Evolutionary conservation across 179 eudicot genomes (phyloP).

Genomic region (Drosera spatulata): DNA sequence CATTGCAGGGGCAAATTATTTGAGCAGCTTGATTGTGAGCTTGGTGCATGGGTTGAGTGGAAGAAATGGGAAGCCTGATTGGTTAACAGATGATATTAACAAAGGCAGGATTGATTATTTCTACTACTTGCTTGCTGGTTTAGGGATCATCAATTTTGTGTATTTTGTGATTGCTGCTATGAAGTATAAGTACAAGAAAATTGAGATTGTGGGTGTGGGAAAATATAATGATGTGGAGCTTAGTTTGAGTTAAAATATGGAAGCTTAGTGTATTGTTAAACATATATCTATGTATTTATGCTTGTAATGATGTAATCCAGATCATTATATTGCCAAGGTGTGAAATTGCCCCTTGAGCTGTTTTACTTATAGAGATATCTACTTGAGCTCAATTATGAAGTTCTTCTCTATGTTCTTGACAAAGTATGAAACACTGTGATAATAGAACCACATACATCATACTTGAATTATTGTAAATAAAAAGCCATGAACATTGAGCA

Average conservation of each 20-base stretch:
- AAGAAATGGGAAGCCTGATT: constrained; percentile 30
- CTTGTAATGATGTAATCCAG: too few relatives aligned
- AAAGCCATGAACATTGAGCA: too few relatives aligned
- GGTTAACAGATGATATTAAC: constrained; percentile 47
- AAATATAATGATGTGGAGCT: constrained; percentile 23
- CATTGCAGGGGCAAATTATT: constrained; percentile 47
- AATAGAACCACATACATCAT: too few relatives aligned
- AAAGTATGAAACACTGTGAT: too few relatives aligned
- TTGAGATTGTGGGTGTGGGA: constrained; percentile 6
- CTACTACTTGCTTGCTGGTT: constrained; percentile 36
- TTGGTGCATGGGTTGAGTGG: constrained; percentile 40
- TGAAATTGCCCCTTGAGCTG: too few relatives aligned
- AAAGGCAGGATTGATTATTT: constrained; percentile 42
- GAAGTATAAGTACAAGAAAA: constrained; percentile 30
- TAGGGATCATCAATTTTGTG: constrained; percentile 35
- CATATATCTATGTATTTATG: too few relatives aligned
- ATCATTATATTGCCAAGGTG: too few relatives aligned
- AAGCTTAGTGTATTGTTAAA: not conserved
- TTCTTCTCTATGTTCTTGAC: too few relatives aligned
- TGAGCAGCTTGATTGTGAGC: constrained; percentile 35
- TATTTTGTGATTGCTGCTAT: constrained; percentile 37
- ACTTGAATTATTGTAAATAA: too few relatives aligned
- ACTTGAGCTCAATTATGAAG: too few relatives aligned
- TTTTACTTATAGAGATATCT: too few relatives aligned
- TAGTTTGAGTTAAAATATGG: not conserved